These are phyloP conservation scores for Perkinsus marinus DNA, from an alignment of 169 alveolate genomes.

Conservation along the genomic window DNA sequence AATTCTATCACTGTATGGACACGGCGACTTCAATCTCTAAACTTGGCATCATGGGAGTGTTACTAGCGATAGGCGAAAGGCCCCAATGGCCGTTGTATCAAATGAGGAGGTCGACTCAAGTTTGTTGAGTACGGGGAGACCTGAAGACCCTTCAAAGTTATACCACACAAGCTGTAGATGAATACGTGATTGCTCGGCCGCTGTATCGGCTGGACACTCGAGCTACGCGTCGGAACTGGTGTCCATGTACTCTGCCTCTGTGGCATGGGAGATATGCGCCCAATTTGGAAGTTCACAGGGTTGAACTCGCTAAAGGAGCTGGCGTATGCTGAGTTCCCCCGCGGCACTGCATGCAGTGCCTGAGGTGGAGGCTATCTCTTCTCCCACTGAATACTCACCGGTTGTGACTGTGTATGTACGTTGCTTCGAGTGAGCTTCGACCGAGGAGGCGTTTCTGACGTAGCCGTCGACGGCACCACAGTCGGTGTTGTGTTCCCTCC, in stretches of 20 bases:
- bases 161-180: neutral
- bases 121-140: neutral
- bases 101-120: neutral
- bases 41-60: neutral
- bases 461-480: neutral
- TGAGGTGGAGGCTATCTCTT: neutral
- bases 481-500: neutral
- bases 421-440: neutral
- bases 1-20: neutral
- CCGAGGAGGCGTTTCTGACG: neutral
- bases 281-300: neutral
- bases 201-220: neutral
- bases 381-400: neutral
- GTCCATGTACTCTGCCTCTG: neutral
- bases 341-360: neutral
- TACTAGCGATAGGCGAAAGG: neutral
- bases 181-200: neutral
- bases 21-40: neutral
- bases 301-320: neutral
- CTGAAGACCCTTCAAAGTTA: neutral
- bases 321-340: neutral
- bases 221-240: neutral
- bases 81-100: neutral
- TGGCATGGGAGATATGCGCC: neutral
- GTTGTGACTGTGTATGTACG: neutral